These are phyloP conservation scores for Grigorovia jiainica DNA, from an alignment of 805 yeast species.

Conservation along the genomic window DNA sequence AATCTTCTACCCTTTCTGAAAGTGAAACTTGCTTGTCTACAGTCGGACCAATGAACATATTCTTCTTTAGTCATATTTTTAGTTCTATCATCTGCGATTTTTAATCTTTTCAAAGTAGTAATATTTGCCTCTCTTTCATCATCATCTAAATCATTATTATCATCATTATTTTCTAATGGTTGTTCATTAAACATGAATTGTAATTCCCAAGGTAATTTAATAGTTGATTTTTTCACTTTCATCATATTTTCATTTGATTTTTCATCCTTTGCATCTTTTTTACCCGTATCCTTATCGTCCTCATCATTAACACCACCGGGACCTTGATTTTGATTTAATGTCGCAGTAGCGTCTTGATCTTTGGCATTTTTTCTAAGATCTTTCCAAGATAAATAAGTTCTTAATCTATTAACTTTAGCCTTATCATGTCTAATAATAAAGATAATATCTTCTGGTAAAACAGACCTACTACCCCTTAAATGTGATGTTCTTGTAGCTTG, in stretches of 20 bases:
- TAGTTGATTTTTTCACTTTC: slow-evolving; percentile 63
- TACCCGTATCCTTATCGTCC: slow-evolving; percentile 27
- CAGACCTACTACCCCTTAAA: slow-evolving; percentile 69
- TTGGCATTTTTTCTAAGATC: slow-evolving; percentile 82
- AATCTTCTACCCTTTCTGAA: slow-evolving; percentile 90
- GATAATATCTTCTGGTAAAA: slow-evolving; percentile 87
- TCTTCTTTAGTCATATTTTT: slow-evolving; percentile 91
- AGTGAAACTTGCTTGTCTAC: slow-evolving; percentile 95
- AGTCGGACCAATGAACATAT: slow-evolving; percentile 97
- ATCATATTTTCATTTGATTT: slow-evolving; percentile 30
- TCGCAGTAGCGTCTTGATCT: slow-evolving; percentile 52
- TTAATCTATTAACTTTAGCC: slow-evolving; percentile 83
- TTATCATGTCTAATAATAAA: slow-evolving; percentile 86
- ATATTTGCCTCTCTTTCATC: slow-evolving; percentile 83
- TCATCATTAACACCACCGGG: slow-evolving; percentile 29
- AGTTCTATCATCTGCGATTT: slow-evolving; percentile 91
- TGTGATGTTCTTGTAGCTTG: slow-evolving; percentile 75
- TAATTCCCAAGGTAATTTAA: slow-evolving; percentile 90
- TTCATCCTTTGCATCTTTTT: slow-evolving; percentile 34
- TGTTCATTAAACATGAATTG: slow-evolving; percentile 90
- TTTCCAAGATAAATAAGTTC: slow-evolving; percentile 93
- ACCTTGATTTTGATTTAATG: slow-evolving; percentile 40
- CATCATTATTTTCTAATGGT: slow-evolving; percentile 62
- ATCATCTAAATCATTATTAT: slow-evolving; percentile 64
- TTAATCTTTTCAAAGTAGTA: slow-evolving; percentile 80